Base-by-base conservation (phyloP, 1,139 yeast genomes). In the Hemisphaericaspora subhashii region DNA sequence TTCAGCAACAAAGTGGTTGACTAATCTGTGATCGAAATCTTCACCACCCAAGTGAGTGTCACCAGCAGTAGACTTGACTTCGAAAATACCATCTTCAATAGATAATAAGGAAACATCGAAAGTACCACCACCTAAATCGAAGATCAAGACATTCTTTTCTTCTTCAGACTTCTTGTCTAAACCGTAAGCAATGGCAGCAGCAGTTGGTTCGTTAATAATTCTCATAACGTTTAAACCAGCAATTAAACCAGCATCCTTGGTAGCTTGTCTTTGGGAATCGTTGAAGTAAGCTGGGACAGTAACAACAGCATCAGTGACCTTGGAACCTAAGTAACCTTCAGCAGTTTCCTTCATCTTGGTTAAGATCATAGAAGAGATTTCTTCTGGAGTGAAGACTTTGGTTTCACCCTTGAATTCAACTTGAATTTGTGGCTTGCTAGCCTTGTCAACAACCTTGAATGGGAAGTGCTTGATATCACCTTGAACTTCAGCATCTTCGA, bases 31-130 rank as follows among this genome's bases (percentile, higher is more conserved):
- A 59, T 71, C 77, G 57, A 64, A 71, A 63, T 71, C 77, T 62
- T 89, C 96, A 80, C 97, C 97, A 79, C 97, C 97, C 77, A 89
- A 81, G 72, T 89, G 97, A 53, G 97, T 89, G 74, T 89, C 97
- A 86, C 98, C 98, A 51, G 97, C 96, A 58, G 98, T 89, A 52
- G 97, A 90, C 80, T 88, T 88, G 61, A 89, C 98, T 70, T 89
- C 94, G 73, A 89, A 89, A 59, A 90, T 88, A 83, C 97, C 97
- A 53, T 89, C 96, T 68, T 89, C 95, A 65, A 89, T 89, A 51
- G 90, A 83, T 60, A 89, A 78, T 55, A 89, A 77, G 35, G 97
- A 68, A 20, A 70, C 76, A 66, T 70, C 75, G 57, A 70, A 70
- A 51, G 76, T 70, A 62, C 76, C 76, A 59, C 76, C 76, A 64